Conservation (phyloP, 2,329 filamentous ascomycete genomes). For the Rhinocladiella similis region DNA sequence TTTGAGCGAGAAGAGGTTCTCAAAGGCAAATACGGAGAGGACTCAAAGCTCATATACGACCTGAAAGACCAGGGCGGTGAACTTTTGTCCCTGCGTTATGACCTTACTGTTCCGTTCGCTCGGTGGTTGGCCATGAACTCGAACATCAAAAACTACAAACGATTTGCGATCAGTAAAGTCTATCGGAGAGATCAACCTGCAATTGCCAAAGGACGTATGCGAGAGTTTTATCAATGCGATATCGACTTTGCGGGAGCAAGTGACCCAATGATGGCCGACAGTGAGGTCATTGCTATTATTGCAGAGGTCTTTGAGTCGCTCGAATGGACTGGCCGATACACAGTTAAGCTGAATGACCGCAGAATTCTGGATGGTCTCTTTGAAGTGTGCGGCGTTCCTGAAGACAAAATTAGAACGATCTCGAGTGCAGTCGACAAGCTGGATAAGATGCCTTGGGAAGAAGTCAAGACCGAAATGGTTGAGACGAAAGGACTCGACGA, state of each 20-base stretch:
- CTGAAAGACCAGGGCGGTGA: constrained; percentile 85
- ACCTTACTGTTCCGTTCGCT: constrained; percentile 86
- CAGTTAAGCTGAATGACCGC: constrained; percentile 93
- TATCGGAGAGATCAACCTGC: constrained; percentile 79
- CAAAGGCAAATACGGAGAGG: constrained; percentile 87
- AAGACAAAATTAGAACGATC: constrained; percentile 83
- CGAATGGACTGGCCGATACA: constrained; percentile 71
- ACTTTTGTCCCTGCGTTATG: constrained; percentile 78
- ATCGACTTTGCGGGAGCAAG: constrained; percentile 82
- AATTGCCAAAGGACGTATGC: constrained; percentile 88
- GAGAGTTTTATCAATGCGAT: constrained; percentile 97
- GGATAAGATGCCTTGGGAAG: constrained; percentile 87
- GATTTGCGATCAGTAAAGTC: constrained; percentile 94
- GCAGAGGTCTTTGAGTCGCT: constrained; percentile 82
- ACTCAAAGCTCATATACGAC: constrained; percentile 90
- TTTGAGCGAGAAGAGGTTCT: constrained; percentile 88
- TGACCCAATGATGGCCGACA: constrained; percentile 88
- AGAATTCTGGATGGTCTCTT: constrained; percentile 94
- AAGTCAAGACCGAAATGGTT: constrained; percentile 90
- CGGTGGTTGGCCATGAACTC: constrained; percentile 92
- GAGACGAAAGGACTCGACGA: constrained; percentile 81
- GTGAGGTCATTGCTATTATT: constrained; percentile 81
- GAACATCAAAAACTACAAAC: constrained; percentile 78
- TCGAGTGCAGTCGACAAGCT: constrained; percentile 94
- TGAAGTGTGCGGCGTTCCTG: constrained; percentile 82